These are phyloP conservation scores for Prototheca wickerhamii DNA, from an alignment of 163 green algal species.

Conservation along the genomic window DNA sequence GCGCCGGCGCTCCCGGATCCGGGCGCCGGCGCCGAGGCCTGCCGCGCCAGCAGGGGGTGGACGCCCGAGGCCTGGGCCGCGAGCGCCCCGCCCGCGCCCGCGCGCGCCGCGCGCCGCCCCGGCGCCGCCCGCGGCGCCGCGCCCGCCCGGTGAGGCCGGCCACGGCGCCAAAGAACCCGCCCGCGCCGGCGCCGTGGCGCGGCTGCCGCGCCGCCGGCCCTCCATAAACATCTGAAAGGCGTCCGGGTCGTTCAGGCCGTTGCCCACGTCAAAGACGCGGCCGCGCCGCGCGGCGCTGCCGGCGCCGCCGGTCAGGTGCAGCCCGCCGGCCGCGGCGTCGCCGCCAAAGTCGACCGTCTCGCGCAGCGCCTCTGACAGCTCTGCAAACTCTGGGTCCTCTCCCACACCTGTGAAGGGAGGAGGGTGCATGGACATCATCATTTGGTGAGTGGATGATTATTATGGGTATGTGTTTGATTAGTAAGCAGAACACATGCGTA, in stretches of 20 bases:
- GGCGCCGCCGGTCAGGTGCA: neutral
- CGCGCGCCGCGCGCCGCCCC: neutral
- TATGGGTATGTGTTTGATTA: neutral
- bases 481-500: neutral
- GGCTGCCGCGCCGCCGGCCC: neutral
- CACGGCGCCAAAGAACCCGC: neutral
- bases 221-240: neutral
- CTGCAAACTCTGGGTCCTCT: conserved; percentile 2
- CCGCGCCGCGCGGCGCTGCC: neutral
- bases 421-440: neutral
- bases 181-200: neutral
- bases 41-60: too few relatives aligned
- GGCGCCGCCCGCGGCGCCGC: neutral
- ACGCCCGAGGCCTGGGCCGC: too few relatives aligned
- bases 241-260: neutral
- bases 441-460: too few relatives aligned
- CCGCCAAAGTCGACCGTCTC: conserved; percentile 11
- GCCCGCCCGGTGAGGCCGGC: neutral
- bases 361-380: conserved; percentile 5
- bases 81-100: neutral
- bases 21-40: too few relatives aligned
- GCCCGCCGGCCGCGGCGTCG: neutral
- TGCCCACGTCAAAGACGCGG: neutral
- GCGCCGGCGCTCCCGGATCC: too few relatives aligned
- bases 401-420: neutral